These are phyloP conservation scores for Onygenales sp. DNA, from an alignment of 2,329 filamentous ascomycete genomes.

Conservation along the genomic window DNA sequence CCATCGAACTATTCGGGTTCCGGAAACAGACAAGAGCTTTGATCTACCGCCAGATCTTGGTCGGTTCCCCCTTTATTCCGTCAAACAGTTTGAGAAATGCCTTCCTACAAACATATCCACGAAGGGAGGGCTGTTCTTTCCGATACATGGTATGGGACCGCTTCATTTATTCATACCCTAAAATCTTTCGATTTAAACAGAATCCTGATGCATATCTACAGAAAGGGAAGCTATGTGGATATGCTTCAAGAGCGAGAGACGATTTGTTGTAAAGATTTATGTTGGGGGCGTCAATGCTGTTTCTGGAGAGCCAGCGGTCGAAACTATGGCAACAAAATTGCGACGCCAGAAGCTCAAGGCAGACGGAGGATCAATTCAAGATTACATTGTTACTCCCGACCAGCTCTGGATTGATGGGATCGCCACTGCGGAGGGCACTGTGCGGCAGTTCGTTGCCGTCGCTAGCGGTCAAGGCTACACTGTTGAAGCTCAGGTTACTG, in stretches of 20 bases:
- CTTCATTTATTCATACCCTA: not conserved
- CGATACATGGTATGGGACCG: conserved; percentile 30
- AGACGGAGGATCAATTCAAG: conserved; percentile 23
- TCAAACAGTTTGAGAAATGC: conserved; percentile 20
- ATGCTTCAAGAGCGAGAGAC: conserved; percentile 15
- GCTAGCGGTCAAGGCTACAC: conserved; percentile 33
- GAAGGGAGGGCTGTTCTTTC: conserved; percentile 39
- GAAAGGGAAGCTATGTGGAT: conserved; percentile 39
- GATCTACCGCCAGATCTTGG: conserved; percentile 30
- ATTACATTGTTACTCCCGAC: conserved; percentile 33
- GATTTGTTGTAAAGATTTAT: conserved; percentile 32
- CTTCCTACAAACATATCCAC: conserved; percentile 26
- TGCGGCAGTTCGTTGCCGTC: conserved; percentile 43
- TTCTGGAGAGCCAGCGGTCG: conserved; percentile 24
- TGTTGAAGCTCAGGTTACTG: conserved; percentile 39
- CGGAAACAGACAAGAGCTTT: conserved; percentile 26
- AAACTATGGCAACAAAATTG: conserved; percentile 15
- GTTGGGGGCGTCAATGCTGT: conserved; percentile 35
- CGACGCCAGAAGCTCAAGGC: conserved; percentile 10
- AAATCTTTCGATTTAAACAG: not conserved
- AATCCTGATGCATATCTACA: conserved; percentile 2
- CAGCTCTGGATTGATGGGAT: conserved; percentile 39
- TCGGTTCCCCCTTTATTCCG: conserved; percentile 30
- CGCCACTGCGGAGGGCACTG: conserved; percentile 20
- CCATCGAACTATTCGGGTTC: conserved; percentile 35